Evolutionary conservation across 2,329 filamentous ascomycete genomes (phyloP).

Genomic region (Zopfia rhizophila): DNA sequence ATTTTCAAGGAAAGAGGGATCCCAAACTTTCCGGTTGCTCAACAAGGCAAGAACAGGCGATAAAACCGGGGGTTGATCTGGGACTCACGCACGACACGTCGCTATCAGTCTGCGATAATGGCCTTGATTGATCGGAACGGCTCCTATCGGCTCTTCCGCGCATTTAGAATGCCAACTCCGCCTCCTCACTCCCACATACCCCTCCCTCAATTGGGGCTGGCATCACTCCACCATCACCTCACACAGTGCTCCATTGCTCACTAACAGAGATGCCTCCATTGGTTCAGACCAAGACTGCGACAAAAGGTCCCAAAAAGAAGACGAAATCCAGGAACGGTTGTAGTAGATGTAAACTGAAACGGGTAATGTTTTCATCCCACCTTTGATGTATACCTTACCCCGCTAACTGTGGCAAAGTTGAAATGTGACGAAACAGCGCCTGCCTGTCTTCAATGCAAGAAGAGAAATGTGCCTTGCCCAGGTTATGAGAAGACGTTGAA

Average conservation of each 20-base stretch:
- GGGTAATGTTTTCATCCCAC: slow-evolving; percentile 31
- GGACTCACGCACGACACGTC: too few relatives aligned
- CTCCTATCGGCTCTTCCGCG: slow-evolving; percentile 38
- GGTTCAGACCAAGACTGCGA: slow-evolving; percentile 35
- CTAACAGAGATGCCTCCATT: slow-evolving; percentile 42
- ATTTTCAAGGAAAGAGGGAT: too few relatives aligned
- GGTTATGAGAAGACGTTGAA: slow-evolving; percentile 59
- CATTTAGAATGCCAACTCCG: slow-evolving; percentile 28
- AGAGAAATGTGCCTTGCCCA: slow-evolving; percentile 56
- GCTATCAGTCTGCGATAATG: slow-evolving; percentile 23
- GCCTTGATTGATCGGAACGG: slow-evolving; percentile 19
- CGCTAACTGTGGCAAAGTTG: slow-evolving; percentile 42
- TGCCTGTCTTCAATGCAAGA: slow-evolving; percentile 56
- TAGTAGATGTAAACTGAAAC: slow-evolving; percentile 47
- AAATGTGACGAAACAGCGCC: slow-evolving; percentile 59
- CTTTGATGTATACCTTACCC: slow-evolving; percentile 1
- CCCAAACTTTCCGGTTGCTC: too few relatives aligned
- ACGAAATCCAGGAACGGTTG: slow-evolving; percentile 50
- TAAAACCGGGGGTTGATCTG: too few relatives aligned
- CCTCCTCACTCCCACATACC: slow-evolving; percentile 7
- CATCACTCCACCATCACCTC: slow-evolving; percentile 32
- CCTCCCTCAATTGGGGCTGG: slow-evolving; percentile 9
- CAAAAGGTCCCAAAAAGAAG: slow-evolving; percentile 46
- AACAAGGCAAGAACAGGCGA: too few relatives aligned
- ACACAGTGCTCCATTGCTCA: slow-evolving; percentile 24